Conservation (phyloP, 352 stramenopile genomes). For the Thalassiosira pacifica region DNA sequence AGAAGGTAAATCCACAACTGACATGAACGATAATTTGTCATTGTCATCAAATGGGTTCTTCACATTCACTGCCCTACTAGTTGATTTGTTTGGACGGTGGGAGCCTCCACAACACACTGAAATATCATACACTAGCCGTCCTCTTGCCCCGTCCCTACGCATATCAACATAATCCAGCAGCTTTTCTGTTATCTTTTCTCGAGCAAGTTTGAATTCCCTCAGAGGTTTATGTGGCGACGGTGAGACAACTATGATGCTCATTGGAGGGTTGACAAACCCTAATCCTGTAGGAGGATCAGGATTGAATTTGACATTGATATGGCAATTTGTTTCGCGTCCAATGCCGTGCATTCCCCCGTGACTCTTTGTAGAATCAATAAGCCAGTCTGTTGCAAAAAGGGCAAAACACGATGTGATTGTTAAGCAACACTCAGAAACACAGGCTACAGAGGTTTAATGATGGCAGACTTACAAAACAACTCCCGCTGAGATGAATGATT, state of each 20-base stretch:
- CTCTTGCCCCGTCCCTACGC: slow-evolving; percentile 7
- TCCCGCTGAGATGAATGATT: neutral
- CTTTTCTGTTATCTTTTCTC: slow-evolving; percentile 16
- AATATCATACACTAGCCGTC: slow-evolving; percentile 36
- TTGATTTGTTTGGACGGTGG: slow-evolving; percentile 21
- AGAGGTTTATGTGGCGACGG: neutral
- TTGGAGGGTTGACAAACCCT: too few relatives aligned
- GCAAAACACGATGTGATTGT: neutral
- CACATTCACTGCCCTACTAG: neutral
- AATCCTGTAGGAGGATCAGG: neutral
- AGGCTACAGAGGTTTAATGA: neutral
- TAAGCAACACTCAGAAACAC: neutral
- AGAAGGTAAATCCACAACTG: slow-evolving; percentile 26
- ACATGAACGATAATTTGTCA: neutral
- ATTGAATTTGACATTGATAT: slow-evolving; percentile 6
- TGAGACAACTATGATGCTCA: slow-evolving; percentile 2
- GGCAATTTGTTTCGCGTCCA: slow-evolving; percentile 7
- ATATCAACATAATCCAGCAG: slow-evolving; percentile 24
- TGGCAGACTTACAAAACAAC: slow-evolving; percentile 25
- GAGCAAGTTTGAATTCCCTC: slow-evolving; percentile 2
- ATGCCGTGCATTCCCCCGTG: neutral
- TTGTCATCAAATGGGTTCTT: neutral
- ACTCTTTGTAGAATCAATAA: slow-evolving; percentile 3
- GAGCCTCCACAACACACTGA: neutral
- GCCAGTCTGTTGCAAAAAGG: neutral